Conservation (phyloP, 2,329 filamentous ascomycete species). For the Paecilomyces sp. region DNA sequence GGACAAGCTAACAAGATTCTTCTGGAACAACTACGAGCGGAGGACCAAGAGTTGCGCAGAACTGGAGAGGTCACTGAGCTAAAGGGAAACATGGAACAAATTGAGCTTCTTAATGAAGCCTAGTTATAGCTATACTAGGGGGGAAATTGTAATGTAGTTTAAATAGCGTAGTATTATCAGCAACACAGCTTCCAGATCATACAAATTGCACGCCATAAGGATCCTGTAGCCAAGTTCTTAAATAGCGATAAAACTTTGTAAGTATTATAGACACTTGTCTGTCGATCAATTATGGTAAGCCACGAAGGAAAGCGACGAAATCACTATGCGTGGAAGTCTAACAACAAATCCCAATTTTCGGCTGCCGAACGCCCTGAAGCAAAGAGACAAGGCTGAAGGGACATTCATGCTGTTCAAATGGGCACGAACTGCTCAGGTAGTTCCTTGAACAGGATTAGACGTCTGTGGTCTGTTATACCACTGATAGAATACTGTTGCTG, state of each 20-base stretch:
- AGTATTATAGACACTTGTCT: background rate
- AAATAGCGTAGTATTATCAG: no score
- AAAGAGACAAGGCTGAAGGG: background rate
- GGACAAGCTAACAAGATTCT: no score
- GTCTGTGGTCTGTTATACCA: background rate
- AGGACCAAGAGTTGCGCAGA: no score
- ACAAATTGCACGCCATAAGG: background rate
- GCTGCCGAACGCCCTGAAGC: background rate
- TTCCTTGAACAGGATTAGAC: conserved; percentile 2
- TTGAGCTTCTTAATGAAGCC: no score
- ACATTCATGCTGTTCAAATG: conserved; percentile 3
- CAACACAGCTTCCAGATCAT: no score
- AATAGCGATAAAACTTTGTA: background rate
- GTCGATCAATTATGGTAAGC: background rate
- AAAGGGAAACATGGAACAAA: no score
- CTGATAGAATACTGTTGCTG: background rate
- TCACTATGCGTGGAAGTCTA: background rate
- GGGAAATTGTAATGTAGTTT: no score
- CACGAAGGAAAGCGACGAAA: background rate
- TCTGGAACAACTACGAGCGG: no score
- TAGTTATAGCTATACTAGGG: no score
- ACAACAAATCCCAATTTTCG: background rate
- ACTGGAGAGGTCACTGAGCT: no score
- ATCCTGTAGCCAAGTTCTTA: background rate
- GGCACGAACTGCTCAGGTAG: conserved; percentile 1